A percentile compares a stretch with the other conserved stretches of the same genome.
phyloP scores from a whole-genome alignment of 352 stramenopile genomes.

The Phytophthora pini region DNA sequence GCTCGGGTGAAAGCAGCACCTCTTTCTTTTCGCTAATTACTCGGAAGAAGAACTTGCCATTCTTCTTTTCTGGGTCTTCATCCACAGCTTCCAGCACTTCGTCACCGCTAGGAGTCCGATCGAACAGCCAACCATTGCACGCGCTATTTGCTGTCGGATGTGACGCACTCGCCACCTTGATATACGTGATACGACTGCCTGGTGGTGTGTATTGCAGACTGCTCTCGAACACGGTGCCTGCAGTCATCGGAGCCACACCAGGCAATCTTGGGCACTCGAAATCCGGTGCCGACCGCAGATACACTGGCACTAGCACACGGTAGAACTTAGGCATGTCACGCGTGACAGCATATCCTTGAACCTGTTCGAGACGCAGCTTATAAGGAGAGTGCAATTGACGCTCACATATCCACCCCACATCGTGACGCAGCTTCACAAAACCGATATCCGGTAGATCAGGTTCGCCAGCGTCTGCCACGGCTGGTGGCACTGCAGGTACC shows the following conservation, averaged over 20 bases:
- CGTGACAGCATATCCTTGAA: slow-evolving; percentile 73
- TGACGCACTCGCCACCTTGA: slow-evolving; percentile 74
- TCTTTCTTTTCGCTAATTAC: slow-evolving; percentile 74
- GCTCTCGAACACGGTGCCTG: slow-evolving; percentile 81
- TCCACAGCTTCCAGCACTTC: slow-evolving; percentile 74
- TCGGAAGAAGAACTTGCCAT: slow-evolving; percentile 85
- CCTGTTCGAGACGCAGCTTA: slow-evolving; percentile 64
- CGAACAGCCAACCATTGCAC: slow-evolving; percentile 72
- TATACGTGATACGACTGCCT: slow-evolving; percentile 78
- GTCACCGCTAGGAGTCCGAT: slow-evolving; percentile 67
- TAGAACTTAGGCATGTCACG: slow-evolving; percentile 81
- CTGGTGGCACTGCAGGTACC: slow-evolving; percentile 42
- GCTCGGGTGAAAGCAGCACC: slow-evolving; percentile 77
- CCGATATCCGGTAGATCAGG: slow-evolving; percentile 50
- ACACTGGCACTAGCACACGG: slow-evolving; percentile 68
- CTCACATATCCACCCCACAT: slow-evolving; percentile 84
- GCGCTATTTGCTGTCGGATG: slow-evolving; percentile 42
- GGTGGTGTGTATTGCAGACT: slow-evolving; percentile 81
- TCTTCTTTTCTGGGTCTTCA: slow-evolving; percentile 80
- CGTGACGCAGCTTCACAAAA: slow-evolving; percentile 84
- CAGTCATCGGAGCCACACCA: slow-evolving; percentile 64
- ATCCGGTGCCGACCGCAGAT: slow-evolving; percentile 75
- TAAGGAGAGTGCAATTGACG: slow-evolving; percentile 56
- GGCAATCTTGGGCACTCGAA: slow-evolving; percentile 80
- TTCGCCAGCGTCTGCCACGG: slow-evolving; percentile 13